Evolutionary conservation across 2,329 filamentous ascomycete species (phyloP).

Genomic region (Colletotrichum cereale): DNA sequence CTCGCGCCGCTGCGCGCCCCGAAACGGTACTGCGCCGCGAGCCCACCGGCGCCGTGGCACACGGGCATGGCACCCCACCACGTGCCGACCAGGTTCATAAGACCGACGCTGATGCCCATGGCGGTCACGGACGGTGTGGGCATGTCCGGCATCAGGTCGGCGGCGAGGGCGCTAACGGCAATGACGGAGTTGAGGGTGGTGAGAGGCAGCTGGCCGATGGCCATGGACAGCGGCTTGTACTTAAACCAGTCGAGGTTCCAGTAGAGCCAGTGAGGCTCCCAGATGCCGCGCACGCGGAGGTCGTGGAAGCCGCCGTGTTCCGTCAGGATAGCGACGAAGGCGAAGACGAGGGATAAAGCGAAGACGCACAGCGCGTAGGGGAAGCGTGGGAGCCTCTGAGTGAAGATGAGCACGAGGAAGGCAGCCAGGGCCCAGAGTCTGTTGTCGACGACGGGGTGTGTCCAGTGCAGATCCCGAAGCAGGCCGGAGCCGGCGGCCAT

Average conservation of each 20-base stretch:
- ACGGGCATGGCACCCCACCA: constrained; percentile 97
- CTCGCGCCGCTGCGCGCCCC: constrained; percentile 89
- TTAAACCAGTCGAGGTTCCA: constrained; percentile 57
- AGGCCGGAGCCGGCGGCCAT: constrained; percentile 80
- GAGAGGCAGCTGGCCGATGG: constrained; percentile 87
- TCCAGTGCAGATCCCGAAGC: constrained; percentile 77
- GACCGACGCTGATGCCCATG: constrained; percentile 83
- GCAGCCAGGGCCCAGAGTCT: constrained; percentile 80
- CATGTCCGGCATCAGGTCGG: constrained; percentile 79
- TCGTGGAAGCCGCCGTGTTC: constrained; percentile 42
- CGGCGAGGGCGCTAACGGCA: constrained; percentile 83
- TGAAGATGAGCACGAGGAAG: constrained; percentile 77
- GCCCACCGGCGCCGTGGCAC: constrained; percentile 91
- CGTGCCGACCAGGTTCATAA: constrained; percentile 86
- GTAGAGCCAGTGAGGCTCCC: constrained; percentile 67
- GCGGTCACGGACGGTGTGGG: constrained; percentile 78
- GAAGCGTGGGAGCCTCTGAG: constrained; percentile 73
- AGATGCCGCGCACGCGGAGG: constrained; percentile 68
- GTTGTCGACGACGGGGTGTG: constrained; percentile 79
- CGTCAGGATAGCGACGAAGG: constrained; percentile 57
- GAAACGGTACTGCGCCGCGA: constrained; percentile 92
- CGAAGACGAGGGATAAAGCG: constrained; percentile 74
- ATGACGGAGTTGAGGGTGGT: constrained; percentile 95
- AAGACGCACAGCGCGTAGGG: constrained; percentile 86
- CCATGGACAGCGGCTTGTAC: constrained; percentile 64